Evolutionary conservation across 208 protist genomes (phyloP).

Genomic region (Wallacemonas sp.): DNA sequence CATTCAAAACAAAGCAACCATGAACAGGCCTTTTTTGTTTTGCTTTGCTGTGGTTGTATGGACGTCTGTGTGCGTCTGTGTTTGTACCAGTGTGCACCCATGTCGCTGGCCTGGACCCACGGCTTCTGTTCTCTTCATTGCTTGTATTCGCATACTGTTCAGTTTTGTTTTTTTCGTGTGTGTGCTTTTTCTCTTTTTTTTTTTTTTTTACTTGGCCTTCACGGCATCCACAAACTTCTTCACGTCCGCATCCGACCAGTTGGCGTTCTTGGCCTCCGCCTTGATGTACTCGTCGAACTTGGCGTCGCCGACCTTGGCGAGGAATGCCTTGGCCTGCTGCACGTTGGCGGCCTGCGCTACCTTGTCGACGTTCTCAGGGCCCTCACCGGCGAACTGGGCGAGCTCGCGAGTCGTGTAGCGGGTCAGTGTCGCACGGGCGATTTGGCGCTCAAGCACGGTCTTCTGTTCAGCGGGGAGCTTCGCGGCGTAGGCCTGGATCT

Average conservation of each 20-base stretch:
- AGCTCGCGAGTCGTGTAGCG: constrained; percentile 91
- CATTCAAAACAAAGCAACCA: too few relatives aligned
- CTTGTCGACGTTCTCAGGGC: constrained; percentile 61
- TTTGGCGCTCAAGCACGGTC: constrained; percentile 69
- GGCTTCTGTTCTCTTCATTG: too few relatives aligned
- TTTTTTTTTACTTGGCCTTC: constrained; percentile 62
- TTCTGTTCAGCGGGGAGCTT: constrained; percentile 71
- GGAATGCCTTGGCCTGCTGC: constrained; percentile 65
- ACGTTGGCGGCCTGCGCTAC: constrained; percentile 79
- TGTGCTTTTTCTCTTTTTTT: too few relatives aligned
- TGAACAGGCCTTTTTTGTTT: too few relatives aligned
- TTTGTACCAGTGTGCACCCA: too few relatives aligned
- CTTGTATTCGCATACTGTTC: too few relatives aligned
- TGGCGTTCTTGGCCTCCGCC: constrained; percentile 79
- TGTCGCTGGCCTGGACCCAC: too few relatives aligned
- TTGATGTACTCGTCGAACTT: constrained; percentile 76
- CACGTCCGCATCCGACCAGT: constrained; percentile 75
- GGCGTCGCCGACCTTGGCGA: constrained; percentile 63
- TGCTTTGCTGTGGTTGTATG: too few relatives aligned
- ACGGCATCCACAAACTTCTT: constrained; percentile 86
- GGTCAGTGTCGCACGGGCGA: constrained; percentile 78
- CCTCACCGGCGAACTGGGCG: constrained; percentile 71
- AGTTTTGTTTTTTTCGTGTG: too few relatives aligned
- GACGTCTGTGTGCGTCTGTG: too few relatives aligned
- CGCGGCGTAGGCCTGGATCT: constrained; percentile 74